Evolutionary conservation across 352 stramenopile genomes (phyloP), one percentile per base, ranked within the genome.

Genomic region (Plasmopara halstedii): DNA sequence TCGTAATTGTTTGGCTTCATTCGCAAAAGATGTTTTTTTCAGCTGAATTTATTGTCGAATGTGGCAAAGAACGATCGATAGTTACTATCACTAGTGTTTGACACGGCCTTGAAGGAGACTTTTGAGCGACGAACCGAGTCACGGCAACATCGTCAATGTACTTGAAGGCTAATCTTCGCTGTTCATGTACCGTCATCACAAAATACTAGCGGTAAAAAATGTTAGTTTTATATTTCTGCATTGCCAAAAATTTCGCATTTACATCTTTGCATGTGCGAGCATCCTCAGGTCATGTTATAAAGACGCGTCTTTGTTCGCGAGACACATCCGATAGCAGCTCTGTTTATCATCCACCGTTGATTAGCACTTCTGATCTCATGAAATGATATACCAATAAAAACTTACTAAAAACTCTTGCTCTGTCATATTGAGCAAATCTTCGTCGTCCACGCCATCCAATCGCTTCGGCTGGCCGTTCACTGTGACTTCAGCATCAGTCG

Each of bases 371-470:
- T 17, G 1, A 35, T 4, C 15, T 2, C 31, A 35, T 1, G 8
- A 35, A 35, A 40, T 2, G 34, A 22, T 18, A 4, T 7, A 35
- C 10, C 10, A 5, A 35, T 4, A 15, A 14, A 17, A 32, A 31
- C 70, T 35, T 65, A 90, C 81, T 73, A 91, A 46, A 54, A 92
- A 94, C 48, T 94, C 83, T 31, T 89, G 72, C 34, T 85, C 63
- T 11, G 76, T 88, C 83, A 94, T 92, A 26, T 71, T 71, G 17
- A 85, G 63, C 29, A 94, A 52, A 55, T 94, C 83, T 22, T 88
- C 59, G 34, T 94, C 83, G 23, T 86, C 78, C 22, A 94, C 60
- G 14, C 64, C 65, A 40, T 81, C 67, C 21, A 91, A 58, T 17
- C 62, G 61, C 53, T 89, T 91, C 15, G 50, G 26, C 11, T 64